Conservation (phyloP, 2,329 filamentous ascomycete species). For the Aschersonia sp. region DNA sequence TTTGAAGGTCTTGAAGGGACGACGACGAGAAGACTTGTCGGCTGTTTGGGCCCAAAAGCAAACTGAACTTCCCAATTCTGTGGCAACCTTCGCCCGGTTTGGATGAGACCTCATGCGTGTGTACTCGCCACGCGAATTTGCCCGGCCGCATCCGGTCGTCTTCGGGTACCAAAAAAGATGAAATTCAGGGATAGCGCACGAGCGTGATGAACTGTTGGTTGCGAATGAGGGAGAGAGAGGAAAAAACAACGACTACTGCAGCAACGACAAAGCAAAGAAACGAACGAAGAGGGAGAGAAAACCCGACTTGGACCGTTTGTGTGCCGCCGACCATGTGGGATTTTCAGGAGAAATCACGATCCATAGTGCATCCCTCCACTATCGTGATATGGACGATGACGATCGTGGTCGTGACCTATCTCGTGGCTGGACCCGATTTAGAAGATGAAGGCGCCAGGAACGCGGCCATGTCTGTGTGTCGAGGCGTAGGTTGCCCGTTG, state of each 20-base stretch:
- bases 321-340: too few relatives aligned
- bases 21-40: too few relatives aligned
- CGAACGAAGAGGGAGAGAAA: not conserved
- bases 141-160: too few relatives aligned
- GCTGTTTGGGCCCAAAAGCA: too few relatives aligned
- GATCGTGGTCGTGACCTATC: not conserved
- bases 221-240: not conserved
- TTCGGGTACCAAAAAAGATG: not conserved
- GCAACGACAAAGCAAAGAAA: not conserved
- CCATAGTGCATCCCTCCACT: not conserved
- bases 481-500: not conserved
- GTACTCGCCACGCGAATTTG: too few relatives aligned
- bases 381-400: not conserved
- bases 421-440: not conserved
- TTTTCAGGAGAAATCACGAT: not conserved
- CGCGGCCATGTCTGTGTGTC: conserved; percentile 1
- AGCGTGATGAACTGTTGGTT: not conserved
- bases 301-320: not conserved
- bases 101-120: too few relatives aligned
- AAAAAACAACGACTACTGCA: not conserved
- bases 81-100: too few relatives aligned
- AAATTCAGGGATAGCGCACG: not conserved
- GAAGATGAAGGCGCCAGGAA: conserved; percentile 2
- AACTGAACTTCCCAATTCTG: too few relatives aligned
- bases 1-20: too few relatives aligned